Evolutionary conservation across 2,329 filamentous ascomycete species (phyloP).

Genomic region (Arthrobotrys musiformis): DNA sequence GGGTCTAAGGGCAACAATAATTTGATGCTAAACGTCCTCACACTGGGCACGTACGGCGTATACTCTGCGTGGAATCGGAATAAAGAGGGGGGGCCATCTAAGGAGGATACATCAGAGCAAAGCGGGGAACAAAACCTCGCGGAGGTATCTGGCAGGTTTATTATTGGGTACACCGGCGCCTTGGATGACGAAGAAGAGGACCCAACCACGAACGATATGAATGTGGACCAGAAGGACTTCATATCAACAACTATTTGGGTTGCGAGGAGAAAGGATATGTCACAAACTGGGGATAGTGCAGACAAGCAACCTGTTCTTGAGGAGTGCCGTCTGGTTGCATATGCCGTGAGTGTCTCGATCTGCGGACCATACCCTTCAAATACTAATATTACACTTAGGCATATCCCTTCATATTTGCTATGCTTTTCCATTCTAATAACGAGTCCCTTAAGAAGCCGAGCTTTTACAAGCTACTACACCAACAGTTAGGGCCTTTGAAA

Average conservation of each 20-base stretch:
- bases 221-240: conserved; percentile 31
- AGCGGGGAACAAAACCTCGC: conserved; percentile 5
- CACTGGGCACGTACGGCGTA: conserved; percentile 58
- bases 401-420: conserved; percentile 78
- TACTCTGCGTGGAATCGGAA: conserved; percentile 51
- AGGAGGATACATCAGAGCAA: conserved; percentile 3
- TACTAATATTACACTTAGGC: conserved; percentile 46
- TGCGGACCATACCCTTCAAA: not conserved
- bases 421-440: conserved; percentile 75
- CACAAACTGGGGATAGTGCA: conserved; percentile 38
- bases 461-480: conserved; percentile 71
- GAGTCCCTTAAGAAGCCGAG: conserved; percentile 69
- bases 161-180: conserved; percentile 59
- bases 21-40: conserved; percentile 57
- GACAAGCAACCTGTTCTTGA: conserved; percentile 47
- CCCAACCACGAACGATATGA: not conserved
- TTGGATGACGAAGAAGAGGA: conserved; percentile 49
- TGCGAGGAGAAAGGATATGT: conserved; percentile 7
- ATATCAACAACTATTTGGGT: conserved; percentile 47
- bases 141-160: conserved; percentile 54
- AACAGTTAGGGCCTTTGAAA: conserved; percentile 71
- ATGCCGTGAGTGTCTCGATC: conserved; percentile 56
- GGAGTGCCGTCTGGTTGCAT: conserved; percentile 58
- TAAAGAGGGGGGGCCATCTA: conserved; percentile 23
- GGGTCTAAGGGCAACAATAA: conserved; percentile 41